A percentile compares a stretch with the other conserved stretches of the same genome.
These are phyloP conservation scores for Dendrobium officinale DNA, from an alignment of 106 monocot genomes.

Conservation along the genomic window DNA sequence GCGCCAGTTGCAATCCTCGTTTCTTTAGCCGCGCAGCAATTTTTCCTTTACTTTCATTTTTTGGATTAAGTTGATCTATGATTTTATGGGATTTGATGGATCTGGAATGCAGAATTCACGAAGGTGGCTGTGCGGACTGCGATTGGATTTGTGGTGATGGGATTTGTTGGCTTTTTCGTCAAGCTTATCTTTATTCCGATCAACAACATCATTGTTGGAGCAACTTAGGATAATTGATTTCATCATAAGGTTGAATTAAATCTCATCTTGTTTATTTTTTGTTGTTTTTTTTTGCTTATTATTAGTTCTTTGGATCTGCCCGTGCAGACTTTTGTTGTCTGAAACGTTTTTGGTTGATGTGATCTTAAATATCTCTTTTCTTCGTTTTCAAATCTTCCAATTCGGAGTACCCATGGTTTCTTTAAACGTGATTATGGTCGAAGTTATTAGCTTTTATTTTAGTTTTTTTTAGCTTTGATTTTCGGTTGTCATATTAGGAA, in stretches of 20 bases:
- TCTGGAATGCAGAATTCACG: slow-evolving; percentile 35
- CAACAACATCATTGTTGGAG: slow-evolving; percentile 69
- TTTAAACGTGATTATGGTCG: background rate
- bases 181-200: slow-evolving; percentile 68
- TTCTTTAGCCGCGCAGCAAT: background rate
- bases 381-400: background rate
- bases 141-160: slow-evolving; percentile 69
- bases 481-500: background rate
- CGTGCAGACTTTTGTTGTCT: background rate
- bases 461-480: too few relatives aligned
- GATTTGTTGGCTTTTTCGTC: slow-evolving; percentile 64
- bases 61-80: background rate
- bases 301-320: background rate
- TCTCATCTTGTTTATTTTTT: background rate
- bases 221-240: slow-evolving; percentile 19
- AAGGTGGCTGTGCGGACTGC: slow-evolving; percentile 57
- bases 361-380: background rate
- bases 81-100: background rate
- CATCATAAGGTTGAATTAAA: background rate
- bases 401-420: background rate
- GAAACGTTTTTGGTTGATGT: background rate
- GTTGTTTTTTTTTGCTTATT: background rate
- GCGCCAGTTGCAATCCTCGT: background rate
- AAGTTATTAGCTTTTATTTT: background rate
- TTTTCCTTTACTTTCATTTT: background rate